Evolutionary conservation across 768 basidiomycete species (phyloP).

Genomic region (Lactifluus pinguis): DNA sequence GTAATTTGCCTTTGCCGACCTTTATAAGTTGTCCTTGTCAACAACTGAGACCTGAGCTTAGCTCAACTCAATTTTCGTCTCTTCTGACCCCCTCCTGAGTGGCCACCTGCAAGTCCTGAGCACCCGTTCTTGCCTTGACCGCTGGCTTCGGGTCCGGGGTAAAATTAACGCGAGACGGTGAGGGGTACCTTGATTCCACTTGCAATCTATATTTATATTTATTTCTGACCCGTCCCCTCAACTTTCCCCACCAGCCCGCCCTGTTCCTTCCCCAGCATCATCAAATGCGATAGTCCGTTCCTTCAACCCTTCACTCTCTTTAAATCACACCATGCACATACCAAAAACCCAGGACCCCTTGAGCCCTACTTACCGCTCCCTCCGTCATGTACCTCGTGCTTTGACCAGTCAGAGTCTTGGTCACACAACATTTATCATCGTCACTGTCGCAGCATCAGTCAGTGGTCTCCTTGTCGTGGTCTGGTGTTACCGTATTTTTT

Average conservation of each 20-base stretch:
- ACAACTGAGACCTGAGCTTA: too few relatives aligned
- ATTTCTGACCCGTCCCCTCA: too few relatives aligned
- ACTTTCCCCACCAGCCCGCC: too few relatives aligned
- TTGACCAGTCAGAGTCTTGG: background rate
- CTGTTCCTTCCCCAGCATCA: background rate
- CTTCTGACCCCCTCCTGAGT: too few relatives aligned
- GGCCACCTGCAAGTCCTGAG: background rate
- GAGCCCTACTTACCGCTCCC: background rate
- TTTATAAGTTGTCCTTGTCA: too few relatives aligned
- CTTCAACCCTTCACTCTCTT: background rate
- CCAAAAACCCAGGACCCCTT: background rate
- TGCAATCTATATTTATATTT: too few relatives aligned
- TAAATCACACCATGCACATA: background rate
- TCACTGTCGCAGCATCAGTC: slow-evolving; percentile 37
- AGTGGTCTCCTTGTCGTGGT: slow-evolving; percentile 32
- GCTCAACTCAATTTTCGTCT: too few relatives aligned
- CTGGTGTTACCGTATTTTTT: slow-evolving; percentile 32
- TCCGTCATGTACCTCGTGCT: slow-evolving; percentile 3
- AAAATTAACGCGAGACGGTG: too few relatives aligned
- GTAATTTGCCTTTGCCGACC: too few relatives aligned
- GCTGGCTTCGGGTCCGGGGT: background rate
- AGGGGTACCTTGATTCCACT: too few relatives aligned
- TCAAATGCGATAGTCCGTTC: slow-evolving; percentile 4
- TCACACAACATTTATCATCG: slow-evolving; percentile 39
- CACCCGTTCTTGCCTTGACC: background rate